Evolutionary conservation across 305 asterid genomes (phyloP).

Genomic region (Fraxinus platypoda): DNA sequence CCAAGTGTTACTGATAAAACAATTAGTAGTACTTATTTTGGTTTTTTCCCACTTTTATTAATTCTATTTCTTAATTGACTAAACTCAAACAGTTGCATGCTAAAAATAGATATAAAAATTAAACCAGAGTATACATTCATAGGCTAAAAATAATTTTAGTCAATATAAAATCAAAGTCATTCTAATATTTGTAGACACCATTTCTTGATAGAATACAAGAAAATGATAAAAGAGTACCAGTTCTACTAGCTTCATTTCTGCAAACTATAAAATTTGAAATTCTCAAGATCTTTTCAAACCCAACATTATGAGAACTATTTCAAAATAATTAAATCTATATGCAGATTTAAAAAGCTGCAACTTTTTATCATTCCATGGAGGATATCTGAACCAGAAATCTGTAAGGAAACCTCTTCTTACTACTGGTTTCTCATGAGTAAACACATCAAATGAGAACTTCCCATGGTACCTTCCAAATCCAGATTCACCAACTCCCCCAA

Average conservation of each 20-base stretch:
- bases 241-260: neutral
- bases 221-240: neutral
- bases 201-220: neutral
- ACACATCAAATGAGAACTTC: conserved; percentile 62
- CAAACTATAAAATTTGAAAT: neutral
- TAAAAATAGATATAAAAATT: neutral
- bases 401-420: conserved; percentile 36
- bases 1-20: neutral
- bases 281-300: conserved; percentile 53
- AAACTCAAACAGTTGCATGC: neutral
- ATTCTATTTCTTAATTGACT: neutral
- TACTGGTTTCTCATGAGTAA: conserved; percentile 63
- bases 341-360: conserved; percentile 51
- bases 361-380: conserved; percentile 71
- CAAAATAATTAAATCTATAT: conserved; percentile 54
- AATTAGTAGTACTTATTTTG: too few species aligned
- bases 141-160: too few species aligned
- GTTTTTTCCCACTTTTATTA: too few species aligned
- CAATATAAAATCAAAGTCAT: too few species aligned
- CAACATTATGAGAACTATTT: conserved; percentile 46
- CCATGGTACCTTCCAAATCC: conserved; percentile 81
- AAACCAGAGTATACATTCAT: neutral
- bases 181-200: neutral
- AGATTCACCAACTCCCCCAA: conserved; percentile 81
- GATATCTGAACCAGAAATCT: conserved; percentile 87